Evolutionary conservation across 768 basidiomycete genomes (phyloP), one percentile per base, ranked within the genome.

Genomic region (Russula sp.): DNA sequence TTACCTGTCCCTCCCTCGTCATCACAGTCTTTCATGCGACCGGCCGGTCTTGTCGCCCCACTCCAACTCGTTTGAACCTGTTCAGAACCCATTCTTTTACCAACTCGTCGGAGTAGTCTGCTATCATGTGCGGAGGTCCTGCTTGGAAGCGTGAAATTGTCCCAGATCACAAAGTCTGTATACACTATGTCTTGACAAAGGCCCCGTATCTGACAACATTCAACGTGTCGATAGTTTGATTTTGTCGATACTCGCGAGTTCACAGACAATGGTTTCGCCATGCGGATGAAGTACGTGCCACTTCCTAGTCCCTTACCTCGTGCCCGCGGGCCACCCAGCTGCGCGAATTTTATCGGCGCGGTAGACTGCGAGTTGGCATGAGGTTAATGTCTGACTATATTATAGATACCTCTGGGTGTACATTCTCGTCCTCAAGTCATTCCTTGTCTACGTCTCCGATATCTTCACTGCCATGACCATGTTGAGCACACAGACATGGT

Each of bases 91-190:
- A 53, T 37, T 59, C 32, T 40, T 66, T 57, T 65, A 66, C 63
- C 69, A 67, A 68, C 63, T 60, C 47, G 66, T 55, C 65, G 66
- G 42, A 40, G 22, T n/a, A 14, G 5, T 61, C 70, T 68, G 42
- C 64, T 62, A 66, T 62, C 44, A 87, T 84, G 83, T 89, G 87
- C 72, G 83, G 86, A 68, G 91, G 86, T 70, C 80, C 88, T 48
- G 85, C 90, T 68, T 97, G 95, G 97, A 98, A 98, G 80, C 83
- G 94, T 72, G 97, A 98, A 80, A 84, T 90, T 70, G 94, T 98
- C 50, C 92, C 91, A 59, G 97, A 98, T 78, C 97, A 98, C 77
- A 99, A 98, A 83, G 96, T 94, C 20, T 22, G 65, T 59, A 79
- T 65, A 60, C 47, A 20, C 27, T 16, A 27, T 27, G 3, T 39